phyloP scores from a whole-genome alignment of 257 asterid species.

The Verbena officinalis region DNA sequence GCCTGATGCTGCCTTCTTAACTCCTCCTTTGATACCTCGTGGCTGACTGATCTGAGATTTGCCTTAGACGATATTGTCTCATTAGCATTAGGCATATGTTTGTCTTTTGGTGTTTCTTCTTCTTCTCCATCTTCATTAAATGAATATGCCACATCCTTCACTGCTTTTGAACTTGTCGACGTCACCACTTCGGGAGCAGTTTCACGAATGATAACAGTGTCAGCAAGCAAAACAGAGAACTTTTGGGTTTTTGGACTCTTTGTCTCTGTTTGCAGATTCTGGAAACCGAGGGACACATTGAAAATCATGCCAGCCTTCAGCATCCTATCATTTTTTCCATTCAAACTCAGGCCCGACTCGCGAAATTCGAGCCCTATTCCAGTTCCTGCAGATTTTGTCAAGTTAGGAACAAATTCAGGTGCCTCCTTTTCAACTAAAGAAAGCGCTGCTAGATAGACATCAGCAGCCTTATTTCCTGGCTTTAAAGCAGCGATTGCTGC shows the following conservation, averaged over 20 bases:
- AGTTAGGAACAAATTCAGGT: conserved; percentile 57
- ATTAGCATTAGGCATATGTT: conserved; percentile 32
- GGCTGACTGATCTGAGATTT: conserved; percentile 69
- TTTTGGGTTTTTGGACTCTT: conserved; percentile 55
- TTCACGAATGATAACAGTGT: conserved; percentile 56
- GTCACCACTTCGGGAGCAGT: conserved; percentile 55
- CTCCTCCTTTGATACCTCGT: conserved; percentile 72
- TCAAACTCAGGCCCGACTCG: conserved; percentile 61
- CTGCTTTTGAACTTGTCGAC: conserved; percentile 43
- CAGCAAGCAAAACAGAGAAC: conserved; percentile 69
- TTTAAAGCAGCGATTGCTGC: conserved; percentile 68
- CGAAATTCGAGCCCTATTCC: conserved; percentile 89
- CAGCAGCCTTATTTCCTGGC: conserved; percentile 59
- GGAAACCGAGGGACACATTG: conserved; percentile 74
- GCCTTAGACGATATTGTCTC: conserved; percentile 58
- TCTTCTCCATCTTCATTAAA: conserved; percentile 62
- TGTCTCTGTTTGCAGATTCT: conserved; percentile 53
- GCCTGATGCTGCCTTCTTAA: conserved; percentile 84
- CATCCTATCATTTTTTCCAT: conserved; percentile 56
- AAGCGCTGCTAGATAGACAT: conserved; percentile 59
- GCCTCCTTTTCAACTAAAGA: conserved; percentile 63
- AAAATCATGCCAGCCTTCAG: conserved; percentile 77
- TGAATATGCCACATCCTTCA: conserved; percentile 55
- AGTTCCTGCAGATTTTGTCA: conserved; percentile 79
- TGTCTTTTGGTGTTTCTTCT: conserved; percentile 44